A percentile compares a stretch with the other conserved stretches of the same genome.
Evolutionary conservation across 116 monocot species (phyloP).

Genomic region (Zostera marina): DNA sequence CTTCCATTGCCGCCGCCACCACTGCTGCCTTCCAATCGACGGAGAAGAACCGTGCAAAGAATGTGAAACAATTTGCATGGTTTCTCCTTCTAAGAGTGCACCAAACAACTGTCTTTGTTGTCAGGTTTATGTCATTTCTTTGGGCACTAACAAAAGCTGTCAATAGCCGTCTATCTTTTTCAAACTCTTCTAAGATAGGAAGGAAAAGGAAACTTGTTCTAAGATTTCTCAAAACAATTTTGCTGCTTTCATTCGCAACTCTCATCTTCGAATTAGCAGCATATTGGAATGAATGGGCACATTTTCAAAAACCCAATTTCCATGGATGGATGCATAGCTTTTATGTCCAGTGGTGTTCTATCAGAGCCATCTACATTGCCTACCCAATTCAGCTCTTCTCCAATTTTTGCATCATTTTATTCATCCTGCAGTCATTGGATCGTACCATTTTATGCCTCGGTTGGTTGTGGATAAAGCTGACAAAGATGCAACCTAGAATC

Average conservation of each 20-base stretch:
- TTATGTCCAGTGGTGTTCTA: constrained; percentile 45
- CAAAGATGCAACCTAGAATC: constrained; percentile 36
- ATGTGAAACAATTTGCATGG: constrained; percentile 91
- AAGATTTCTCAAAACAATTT: constrained; percentile 46
- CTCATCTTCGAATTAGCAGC: constrained; percentile 64
- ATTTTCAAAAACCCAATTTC: constrained; percentile 24
- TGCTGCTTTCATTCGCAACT: constrained; percentile 46
- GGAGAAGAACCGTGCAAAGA: constrained; percentile 43
- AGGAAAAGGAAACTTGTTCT: constrained; percentile 31
- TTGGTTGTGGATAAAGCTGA: constrained; percentile 66
- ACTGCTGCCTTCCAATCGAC: not conserved
- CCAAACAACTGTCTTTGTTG: constrained; percentile 67
- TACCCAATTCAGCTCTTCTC: constrained; percentile 72
- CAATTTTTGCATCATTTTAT: constrained; percentile 63
- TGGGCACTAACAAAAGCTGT: constrained; percentile 32
- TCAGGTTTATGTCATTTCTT: constrained; percentile 41
- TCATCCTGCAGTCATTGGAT: constrained; percentile 76
- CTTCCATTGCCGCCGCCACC: not conserved
- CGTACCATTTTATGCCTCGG: constrained; percentile 69
- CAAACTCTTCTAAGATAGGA: constrained; percentile 38
- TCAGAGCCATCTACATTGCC: constrained; percentile 57
- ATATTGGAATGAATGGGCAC: constrained; percentile 52
- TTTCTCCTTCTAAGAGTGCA: constrained; percentile 79
- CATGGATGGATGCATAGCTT: constrained; percentile 20
- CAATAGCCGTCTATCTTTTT: constrained; percentile 39